Conservation (phyloP, 176 grass and related monocot genomes). For the Bromus sterilis region DNA sequence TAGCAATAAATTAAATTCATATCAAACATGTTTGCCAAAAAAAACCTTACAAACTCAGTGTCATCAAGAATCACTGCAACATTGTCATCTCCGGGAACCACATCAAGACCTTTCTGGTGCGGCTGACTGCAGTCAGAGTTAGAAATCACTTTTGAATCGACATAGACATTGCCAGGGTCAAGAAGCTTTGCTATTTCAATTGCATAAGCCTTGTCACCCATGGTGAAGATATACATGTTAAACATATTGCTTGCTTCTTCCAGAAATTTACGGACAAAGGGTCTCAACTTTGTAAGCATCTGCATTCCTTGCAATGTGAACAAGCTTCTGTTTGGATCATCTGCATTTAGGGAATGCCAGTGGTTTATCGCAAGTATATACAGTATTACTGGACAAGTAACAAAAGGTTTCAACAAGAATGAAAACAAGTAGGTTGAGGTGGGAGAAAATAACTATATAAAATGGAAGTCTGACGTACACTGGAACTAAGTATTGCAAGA, state of each 20-base stretch:
- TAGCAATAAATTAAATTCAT: background rate
- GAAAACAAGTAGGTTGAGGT: background rate
- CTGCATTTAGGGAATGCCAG: slow-evolving; percentile 34
- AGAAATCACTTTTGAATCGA: slow-evolving; percentile 73
- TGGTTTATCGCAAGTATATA: too few species aligned
- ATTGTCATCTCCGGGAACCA: slow-evolving; percentile 74
- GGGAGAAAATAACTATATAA: background rate
- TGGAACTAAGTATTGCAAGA: background rate
- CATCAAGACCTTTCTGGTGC: slow-evolving; percentile 93
- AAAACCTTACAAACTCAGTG: slow-evolving; percentile 63
- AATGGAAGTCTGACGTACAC: background rate
- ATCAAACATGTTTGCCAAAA: background rate
- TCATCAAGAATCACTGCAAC: slow-evolving; percentile 90
- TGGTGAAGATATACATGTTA: slow-evolving; percentile 91
- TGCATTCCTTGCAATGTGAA: slow-evolving; percentile 55
- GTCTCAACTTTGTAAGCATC: too few species aligned
- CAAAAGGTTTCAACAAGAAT: background rate
- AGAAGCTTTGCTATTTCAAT: too few species aligned
- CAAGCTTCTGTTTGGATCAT: slow-evolving; percentile 52
- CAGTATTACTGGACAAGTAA: background rate
- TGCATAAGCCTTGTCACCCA: too few species aligned
- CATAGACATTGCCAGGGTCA: slow-evolving; percentile 77
- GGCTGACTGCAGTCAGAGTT: slow-evolving; percentile 73
- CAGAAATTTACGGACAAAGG: too few species aligned
- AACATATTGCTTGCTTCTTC: slow-evolving; percentile 75